A percentile compares a stretch with the other conserved stretches of the same genome.
These are phyloP conservation scores for Boletus nobilissimus DNA, from an alignment of 1,284 basidiomycete genomes.

Conservation along the genomic window DNA sequence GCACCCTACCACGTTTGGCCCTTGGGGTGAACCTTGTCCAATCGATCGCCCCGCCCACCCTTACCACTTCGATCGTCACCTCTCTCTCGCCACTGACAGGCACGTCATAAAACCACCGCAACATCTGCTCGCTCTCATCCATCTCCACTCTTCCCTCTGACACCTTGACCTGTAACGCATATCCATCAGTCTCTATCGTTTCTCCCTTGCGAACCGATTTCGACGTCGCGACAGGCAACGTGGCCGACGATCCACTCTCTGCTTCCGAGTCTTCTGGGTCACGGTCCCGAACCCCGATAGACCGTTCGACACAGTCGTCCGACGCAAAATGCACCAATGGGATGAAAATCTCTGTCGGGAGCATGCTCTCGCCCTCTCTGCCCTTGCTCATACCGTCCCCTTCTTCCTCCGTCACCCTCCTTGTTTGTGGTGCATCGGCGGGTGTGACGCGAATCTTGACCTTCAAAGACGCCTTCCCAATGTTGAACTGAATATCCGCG, in stretches of 20 bases:
- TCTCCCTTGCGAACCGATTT: conserved; percentile 14
- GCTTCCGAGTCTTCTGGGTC: conserved; percentile 21
- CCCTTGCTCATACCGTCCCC: conserved; percentile 28
- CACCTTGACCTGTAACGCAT: conserved; percentile 60
- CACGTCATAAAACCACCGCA: conserved; percentile 88
- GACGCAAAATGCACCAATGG: conserved; percentile 90
- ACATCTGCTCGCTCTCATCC: conserved; percentile 69
- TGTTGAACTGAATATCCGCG: conserved; percentile 78
- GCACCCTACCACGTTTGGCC: not conserved
- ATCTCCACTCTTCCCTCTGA: conserved; percentile 73
- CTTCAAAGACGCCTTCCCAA: conserved; percentile 75
- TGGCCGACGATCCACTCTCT: conserved; percentile 35
- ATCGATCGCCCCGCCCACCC: conserved; percentile 71
- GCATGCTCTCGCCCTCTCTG: conserved; percentile 40
- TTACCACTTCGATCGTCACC: conserved; percentile 73
- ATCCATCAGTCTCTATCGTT: conserved; percentile 39
- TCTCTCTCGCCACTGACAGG: conserved; percentile 61
- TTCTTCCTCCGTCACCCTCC: conserved; percentile 10
- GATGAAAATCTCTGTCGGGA: conserved; percentile 86
- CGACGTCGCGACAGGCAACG: conserved; percentile 30
- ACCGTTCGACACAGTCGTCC: conserved; percentile 49
- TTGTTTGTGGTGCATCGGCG: conserved; percentile 55
- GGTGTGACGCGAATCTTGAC: conserved; percentile 69
- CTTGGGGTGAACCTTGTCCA: conserved; percentile 14
- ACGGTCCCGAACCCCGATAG: conserved; percentile 2